Conservation (phyloP, 805 yeast genomes). For the Candida hungchunana region DNA sequence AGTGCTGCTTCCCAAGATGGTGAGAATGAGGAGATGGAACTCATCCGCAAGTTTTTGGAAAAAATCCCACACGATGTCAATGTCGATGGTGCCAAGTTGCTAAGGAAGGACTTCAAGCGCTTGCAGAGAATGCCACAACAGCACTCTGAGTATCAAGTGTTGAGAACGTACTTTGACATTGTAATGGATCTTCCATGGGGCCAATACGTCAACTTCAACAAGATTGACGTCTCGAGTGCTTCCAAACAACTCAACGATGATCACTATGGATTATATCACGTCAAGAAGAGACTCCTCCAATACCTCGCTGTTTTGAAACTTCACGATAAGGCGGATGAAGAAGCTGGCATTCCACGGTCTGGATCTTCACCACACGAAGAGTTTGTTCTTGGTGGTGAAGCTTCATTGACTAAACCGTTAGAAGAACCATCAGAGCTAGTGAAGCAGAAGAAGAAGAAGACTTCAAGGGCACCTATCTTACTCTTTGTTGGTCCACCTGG, state of each 20-base stretch:
- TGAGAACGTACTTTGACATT: slow-evolving; percentile 60
- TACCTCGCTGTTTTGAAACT: slow-evolving; percentile 76
- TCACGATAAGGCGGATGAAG: slow-evolving; percentile 18
- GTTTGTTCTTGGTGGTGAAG: slow-evolving; percentile 16
- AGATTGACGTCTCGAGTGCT: slow-evolving; percentile 49
- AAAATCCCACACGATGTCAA: slow-evolving; percentile 29
- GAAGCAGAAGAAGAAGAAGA: slow-evolving; percentile 8
- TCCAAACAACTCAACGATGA: slow-evolving; percentile 61
- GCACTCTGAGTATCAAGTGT: slow-evolving; percentile 60
- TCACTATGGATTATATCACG: slow-evolving; percentile 71
- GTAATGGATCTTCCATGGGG: slow-evolving; percentile 62
- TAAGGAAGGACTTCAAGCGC: slow-evolving; percentile 50
- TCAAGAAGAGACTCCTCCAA: slow-evolving; percentile 71
- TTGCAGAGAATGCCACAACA: slow-evolving; percentile 47
- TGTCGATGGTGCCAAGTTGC: slow-evolving; percentile 38
- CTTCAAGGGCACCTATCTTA: slow-evolving; percentile 62
- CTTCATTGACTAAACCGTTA: slow-evolving; percentile 1
- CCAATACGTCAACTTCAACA: slow-evolving; percentile 27
- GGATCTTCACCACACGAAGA: slow-evolving; percentile 15
- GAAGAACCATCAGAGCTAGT: slow-evolving; percentile 4
- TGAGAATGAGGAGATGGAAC: slow-evolving; percentile 36
- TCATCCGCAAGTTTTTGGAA: slow-evolving; percentile 29
- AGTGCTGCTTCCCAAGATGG: slow-evolving; percentile 11
- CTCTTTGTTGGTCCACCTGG: slow-evolving; percentile 92
- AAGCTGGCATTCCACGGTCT: slow-evolving; percentile 4